Base-by-base conservation (phyloP, 306 rosid genomes). In the Crataegus laevigata region DNA sequence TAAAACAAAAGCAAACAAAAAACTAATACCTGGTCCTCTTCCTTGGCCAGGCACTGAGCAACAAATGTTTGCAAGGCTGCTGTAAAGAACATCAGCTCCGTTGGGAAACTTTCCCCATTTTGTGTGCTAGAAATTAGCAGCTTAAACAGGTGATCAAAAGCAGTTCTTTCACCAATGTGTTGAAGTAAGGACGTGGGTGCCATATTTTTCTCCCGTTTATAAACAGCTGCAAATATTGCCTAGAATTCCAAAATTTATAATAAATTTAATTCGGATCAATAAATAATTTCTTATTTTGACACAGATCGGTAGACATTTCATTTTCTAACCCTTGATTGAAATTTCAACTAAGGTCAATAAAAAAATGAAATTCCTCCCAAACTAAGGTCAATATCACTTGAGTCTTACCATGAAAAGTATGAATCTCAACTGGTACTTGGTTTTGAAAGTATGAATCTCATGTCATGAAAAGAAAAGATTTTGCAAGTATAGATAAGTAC, bases 191-290 rank as follows among this genome's bases (percentile, higher is more conserved):
- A 91, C 5, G 89, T 82, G 47, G 85, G 84, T 28, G 88, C 94
- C 54, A 89, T 88, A 74, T 91, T 90, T 86, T 91, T 89, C 82
- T 87, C 90, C 34, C 98, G 96, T 69, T 83, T 84, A 78, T 88
- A 92, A 57, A 94, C 85, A 76, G 97, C 94, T 38, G 97, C 87
- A 81, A 88, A 90, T 62, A 94, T 90, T 72, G 91, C 98, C 98
- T 94, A 64, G 83, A 86, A 29, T 51, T 70, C 21, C 21, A 52
- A 70, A 70, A 19, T 12, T 70, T 52, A 5, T 7, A 2, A 10
- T 2, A 40, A 38, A 40, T 40, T 40, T 40, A 40, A 40, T 40
- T 40, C 12, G 3, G 11, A 40, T 40, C 12, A 40, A 40, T 40
- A 40, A 40, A 40, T 10, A 40, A 40, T 40, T 40, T 40, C 3